These are phyloP conservation scores for Hemisphaericaspora nanyangensis DNA, from an alignment of 805 yeast species.

Conservation along the genomic window DNA sequence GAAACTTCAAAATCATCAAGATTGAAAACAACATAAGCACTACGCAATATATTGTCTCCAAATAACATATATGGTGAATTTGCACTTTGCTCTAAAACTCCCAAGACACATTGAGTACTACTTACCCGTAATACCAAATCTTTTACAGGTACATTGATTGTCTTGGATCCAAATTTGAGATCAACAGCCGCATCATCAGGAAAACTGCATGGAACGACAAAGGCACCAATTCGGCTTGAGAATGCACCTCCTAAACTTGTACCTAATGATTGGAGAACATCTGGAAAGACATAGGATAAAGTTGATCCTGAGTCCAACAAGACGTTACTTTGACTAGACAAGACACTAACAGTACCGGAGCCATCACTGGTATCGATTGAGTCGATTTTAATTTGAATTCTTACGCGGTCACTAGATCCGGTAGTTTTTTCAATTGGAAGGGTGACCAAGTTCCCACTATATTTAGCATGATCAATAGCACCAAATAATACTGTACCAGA, in stretches of 20 bases:
- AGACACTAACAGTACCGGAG: constrained; percentile 10
- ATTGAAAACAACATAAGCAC: constrained; percentile 64
- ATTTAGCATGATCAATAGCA: constrained; percentile 42
- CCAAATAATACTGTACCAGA: constrained; percentile 39
- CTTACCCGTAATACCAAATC: constrained; percentile 21
- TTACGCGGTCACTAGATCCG: constrained; percentile 39
- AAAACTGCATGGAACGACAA: constrained; percentile 41
- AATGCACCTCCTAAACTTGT: constrained; percentile 39
- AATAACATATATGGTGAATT: constrained; percentile 27
- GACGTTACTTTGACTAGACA: constrained; percentile 19
- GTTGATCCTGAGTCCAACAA: constrained; percentile 37
- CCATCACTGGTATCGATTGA: constrained; percentile 22
- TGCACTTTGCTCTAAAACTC: constrained; percentile 19
- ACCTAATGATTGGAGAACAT: constrained; percentile 33
- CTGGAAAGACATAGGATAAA: constrained; percentile 40
- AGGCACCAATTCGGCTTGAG: constrained; percentile 39
- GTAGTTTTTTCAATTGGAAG: constrained; percentile 24
- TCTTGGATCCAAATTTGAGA: constrained; percentile 56
- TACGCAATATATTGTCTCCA: constrained; percentile 65
- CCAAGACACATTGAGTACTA: constrained; percentile 21
- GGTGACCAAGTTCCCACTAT: constrained; percentile 28
- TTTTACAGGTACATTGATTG: constrained; percentile 46
- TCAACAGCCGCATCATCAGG: constrained; percentile 18
- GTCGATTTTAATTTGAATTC: constrained; percentile 48
- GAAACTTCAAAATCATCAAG: constrained; percentile 55